Conservation (phyloP, 2,329 filamentous ascomycete species). For the Claviceps sp. region DNA sequence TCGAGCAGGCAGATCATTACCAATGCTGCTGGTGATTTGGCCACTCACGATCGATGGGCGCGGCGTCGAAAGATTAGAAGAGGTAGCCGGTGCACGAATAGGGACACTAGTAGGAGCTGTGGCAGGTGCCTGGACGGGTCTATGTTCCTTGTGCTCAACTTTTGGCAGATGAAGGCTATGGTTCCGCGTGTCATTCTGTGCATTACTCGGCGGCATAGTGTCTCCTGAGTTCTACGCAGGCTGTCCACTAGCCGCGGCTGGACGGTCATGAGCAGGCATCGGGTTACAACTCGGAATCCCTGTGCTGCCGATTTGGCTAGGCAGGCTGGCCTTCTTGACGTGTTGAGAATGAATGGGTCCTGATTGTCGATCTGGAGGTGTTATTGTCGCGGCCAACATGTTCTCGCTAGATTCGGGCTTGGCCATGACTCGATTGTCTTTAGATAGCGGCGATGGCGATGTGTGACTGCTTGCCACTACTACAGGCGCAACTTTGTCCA, state of each 20-base stretch:
- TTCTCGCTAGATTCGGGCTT: neutral
- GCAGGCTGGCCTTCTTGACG: neutral
- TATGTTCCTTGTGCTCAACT: neutral
- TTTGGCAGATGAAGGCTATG: neutral
- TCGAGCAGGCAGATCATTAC: neutral
- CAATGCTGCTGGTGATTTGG: neutral
- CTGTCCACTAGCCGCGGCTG: constrained; percentile 4
- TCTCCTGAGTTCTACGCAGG: constrained; percentile 10
- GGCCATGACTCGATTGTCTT: neutral
- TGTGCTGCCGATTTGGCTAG: neutral
- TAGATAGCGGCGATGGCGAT: constrained; percentile 4
- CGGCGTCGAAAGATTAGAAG: neutral
- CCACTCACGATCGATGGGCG: neutral
- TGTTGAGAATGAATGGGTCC: neutral
- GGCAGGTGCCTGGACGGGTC: neutral
- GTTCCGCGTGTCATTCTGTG: neutral
- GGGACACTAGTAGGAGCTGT: neutral
- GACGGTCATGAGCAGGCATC: neutral
- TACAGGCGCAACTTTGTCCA: neutral
- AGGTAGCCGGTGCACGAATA: neutral
- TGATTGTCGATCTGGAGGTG: neutral
- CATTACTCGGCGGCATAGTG: constrained; percentile 1
- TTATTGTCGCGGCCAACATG: neutral
- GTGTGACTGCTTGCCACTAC: neutral
- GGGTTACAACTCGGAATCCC: neutral